These are phyloP conservation scores for Leccinum solheimii DNA, from an alignment of 1,284 basidiomycete genomes.

Conservation along the genomic window DNA sequence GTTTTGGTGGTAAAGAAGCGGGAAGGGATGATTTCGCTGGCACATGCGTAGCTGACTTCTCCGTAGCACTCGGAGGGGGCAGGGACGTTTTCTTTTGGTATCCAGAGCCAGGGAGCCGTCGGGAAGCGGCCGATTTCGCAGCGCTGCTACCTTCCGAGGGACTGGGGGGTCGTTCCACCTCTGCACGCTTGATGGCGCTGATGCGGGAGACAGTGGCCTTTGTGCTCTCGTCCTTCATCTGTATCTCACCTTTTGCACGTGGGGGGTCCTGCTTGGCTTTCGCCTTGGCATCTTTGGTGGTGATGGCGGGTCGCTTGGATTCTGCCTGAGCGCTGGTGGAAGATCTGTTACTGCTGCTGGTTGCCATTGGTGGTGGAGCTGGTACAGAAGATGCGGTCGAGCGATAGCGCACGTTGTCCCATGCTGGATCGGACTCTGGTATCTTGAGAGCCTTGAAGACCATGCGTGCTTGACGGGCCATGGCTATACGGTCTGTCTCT, in stretches of 20 bases:
- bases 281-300: conserved; percentile 45
- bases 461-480: conserved; percentile 51
- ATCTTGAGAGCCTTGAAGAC: conserved; percentile 51
- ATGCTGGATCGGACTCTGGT: conserved; percentile 55
- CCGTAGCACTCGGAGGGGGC: conserved; percentile 4
- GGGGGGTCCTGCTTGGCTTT: conserved; percentile 44
- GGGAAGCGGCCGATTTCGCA: conserved; percentile 22
- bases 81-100: conserved; percentile 38
- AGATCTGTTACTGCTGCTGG: conserved; percentile 24
- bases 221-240: conserved; percentile 56
- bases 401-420: conserved; percentile 47
- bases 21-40: conserved; percentile 17
- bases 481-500: conserved; percentile 43
- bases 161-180: conserved; percentile 18
- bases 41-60: conserved; percentile 22
- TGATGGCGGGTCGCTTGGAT: conserved; percentile 43
- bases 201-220: conserved; percentile 21
- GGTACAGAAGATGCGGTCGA: conserved; percentile 17
- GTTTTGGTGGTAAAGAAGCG: conserved; percentile 32
- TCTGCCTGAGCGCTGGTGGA: conserved; percentile 30
- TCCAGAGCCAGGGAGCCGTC: conserved; percentile 52
- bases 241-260: conserved; percentile 45
- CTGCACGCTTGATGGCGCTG: conserved; percentile 35
- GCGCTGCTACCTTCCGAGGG: conserved; percentile 11
- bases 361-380: conserved; percentile 12